These are phyloP conservation scores for Coriaria nepalensis DNA, from an alignment of 306 rosid genomes.

Conservation along the genomic window DNA sequence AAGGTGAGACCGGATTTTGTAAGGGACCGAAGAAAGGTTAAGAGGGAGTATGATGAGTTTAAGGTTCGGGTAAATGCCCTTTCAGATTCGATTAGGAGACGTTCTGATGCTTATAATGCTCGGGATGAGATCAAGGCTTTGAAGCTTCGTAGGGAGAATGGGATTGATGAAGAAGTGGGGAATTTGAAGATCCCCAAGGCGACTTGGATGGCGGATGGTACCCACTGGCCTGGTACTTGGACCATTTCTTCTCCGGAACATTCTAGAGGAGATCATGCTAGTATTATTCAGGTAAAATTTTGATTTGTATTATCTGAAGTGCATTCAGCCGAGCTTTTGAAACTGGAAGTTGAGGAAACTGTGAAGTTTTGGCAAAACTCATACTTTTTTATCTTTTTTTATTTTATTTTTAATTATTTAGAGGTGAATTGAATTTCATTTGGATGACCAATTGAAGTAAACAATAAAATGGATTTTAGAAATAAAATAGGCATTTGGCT, in stretches of 20 bases:
- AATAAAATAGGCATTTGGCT: too few relatives aligned
- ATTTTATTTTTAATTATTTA: too few relatives aligned
- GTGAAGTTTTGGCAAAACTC: too few relatives aligned
- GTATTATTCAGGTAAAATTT: conserved; percentile 61
- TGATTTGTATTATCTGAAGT: neutral
- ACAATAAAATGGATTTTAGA: too few relatives aligned
- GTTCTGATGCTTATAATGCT: conserved; percentile 58
- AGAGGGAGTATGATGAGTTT: conserved; percentile 76
- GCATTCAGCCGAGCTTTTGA: too few relatives aligned
- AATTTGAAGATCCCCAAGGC: conserved; percentile 40
- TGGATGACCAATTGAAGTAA: too few relatives aligned
- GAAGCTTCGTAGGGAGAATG: conserved; percentile 40
- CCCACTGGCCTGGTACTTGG: too few relatives aligned
- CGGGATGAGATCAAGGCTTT: conserved; percentile 52
- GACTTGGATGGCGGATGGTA: conserved; percentile 75
- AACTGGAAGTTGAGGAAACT: too few relatives aligned
- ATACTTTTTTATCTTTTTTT: too few relatives aligned
- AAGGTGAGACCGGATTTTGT: conserved; percentile 65
- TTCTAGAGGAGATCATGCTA: conserved; percentile 69
- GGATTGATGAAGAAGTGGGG: conserved; percentile 37
- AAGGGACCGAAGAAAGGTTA: conserved; percentile 59
- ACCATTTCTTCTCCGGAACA: conserved; percentile 34
- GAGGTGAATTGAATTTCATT: too few relatives aligned
- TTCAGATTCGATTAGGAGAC: conserved; percentile 66
- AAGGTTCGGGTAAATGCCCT: conserved; percentile 63